Base-by-base conservation (phyloP, 1,139 yeast species). In the Yamadazyma spencermartinsiae region DNA sequence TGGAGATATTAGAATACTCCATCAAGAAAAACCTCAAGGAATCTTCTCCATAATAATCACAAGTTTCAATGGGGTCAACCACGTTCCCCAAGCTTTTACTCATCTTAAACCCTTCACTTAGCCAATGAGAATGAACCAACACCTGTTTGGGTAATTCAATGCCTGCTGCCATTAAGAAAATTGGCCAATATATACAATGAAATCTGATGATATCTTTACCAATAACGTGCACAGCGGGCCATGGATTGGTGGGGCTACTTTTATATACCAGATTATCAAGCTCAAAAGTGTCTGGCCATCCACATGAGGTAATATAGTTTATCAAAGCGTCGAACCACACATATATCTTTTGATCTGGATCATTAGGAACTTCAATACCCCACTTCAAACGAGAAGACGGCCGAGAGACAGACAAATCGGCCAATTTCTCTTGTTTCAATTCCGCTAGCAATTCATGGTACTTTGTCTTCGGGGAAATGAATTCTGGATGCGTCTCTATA, bases 271-370 rank as follows among this genome's bases (percentile, higher is more conserved):
- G 36, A 26, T 31, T 29, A 18, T 36, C 14, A 6, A 31, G 11
- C 38, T 38, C 3, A 31, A 45, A 44, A 1, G 35, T 20, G 5
- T 38, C 20, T 1, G 87, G 82, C 42, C 79, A 86, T 1, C 87
- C 89, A 3, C 82, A 70, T 0, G 88, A 79, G 0, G 97, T 86
- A 8, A 89, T 42, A 56, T 92, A 92, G 56, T 89, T 92, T 34
- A 86, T 72, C 38, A 92, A 71, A 0, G 99, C 99, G 63, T 92
- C 99, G 45, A 92, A 85, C 99, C 99, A 92, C 8, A 92, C 99
- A 53, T 92, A 92, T 42, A 92, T 82, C 38, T 76, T 82, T 54
- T 92, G 98, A 0, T 79, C 51, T 0, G 74, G 66, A 52, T 92
- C 98, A 25, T 72, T 69, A 0, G 98, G 98, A 0, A 92, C 98